Conservation (phyloP, 306 rosid species). For the Benincasa hispida region DNA sequence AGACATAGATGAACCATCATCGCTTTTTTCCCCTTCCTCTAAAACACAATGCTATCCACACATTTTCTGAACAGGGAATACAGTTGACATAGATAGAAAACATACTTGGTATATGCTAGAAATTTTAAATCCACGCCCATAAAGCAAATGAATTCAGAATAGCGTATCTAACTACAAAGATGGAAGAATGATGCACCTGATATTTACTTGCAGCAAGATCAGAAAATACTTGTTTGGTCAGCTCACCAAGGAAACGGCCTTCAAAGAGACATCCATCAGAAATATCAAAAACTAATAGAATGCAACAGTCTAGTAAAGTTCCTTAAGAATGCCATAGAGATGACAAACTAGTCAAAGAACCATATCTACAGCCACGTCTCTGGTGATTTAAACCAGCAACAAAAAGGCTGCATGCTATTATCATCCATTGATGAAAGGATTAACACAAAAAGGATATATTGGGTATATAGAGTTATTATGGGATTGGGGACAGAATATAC, state of each 20-base stretch:
- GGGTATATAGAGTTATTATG: background rate
- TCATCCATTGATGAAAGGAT: background rate
- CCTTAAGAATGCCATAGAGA: background rate
- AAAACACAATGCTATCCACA: background rate
- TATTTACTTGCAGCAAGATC: slow-evolving; percentile 93
- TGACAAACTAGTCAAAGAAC: background rate
- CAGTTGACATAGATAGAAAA: background rate
- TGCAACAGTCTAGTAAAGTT: background rate
- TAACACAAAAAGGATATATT: background rate
- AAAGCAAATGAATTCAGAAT: background rate
- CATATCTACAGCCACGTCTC: background rate
- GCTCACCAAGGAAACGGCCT: slow-evolving; percentile 96
- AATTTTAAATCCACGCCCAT: background rate
- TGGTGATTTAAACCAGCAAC: background rate
- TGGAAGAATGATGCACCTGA: slow-evolving; percentile 46
- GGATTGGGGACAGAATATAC: background rate
- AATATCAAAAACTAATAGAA: background rate
- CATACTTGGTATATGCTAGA: background rate
- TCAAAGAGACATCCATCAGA: background rate
- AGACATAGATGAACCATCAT: background rate
- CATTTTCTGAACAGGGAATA: background rate
- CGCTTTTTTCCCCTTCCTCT: background rate
- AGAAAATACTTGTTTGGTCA: slow-evolving; percentile 84
- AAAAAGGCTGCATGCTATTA: background rate
- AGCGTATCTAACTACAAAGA: background rate